phyloP scores from a whole-genome alignment of 2,329 filamentous ascomycete species.

The Phoma herbarum region DNA sequence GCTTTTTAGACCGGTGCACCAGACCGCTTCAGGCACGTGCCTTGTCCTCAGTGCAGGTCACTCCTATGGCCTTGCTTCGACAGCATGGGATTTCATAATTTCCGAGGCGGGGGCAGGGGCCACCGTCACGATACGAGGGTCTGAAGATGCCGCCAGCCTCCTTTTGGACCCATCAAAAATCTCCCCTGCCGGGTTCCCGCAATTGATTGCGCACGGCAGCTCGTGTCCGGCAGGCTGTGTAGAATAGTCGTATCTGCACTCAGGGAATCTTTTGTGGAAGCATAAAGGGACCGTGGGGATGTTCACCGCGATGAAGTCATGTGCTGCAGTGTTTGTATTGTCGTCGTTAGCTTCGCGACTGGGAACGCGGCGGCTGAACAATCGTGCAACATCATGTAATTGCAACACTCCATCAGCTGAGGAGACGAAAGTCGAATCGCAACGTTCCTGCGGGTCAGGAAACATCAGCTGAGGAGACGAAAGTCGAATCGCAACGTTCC shows the following conservation, averaged over 20 bases:
- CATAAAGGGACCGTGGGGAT: background rate
- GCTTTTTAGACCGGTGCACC: slow-evolving; percentile 13
- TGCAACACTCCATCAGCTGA: slow-evolving; percentile 12
- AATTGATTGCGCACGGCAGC: slow-evolving; percentile 5
- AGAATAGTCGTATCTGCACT: slow-evolving; percentile 16
- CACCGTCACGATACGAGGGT: slow-evolving; percentile 6
- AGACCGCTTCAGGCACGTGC: slow-evolving; percentile 12
- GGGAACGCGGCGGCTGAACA: slow-evolving; percentile 7
- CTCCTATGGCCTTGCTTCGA: slow-evolving; percentile 9
- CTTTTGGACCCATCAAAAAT: slow-evolving; percentile 21
- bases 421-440: slow-evolving; percentile 3
- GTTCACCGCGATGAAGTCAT: slow-evolving; percentile 6
- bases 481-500: slow-evolving; percentile 3
- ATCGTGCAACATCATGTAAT: slow-evolving; percentile 7
- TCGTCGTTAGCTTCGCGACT: slow-evolving; percentile 5
- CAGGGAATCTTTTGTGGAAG: background rate
- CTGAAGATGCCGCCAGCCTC: slow-evolving; percentile 10
- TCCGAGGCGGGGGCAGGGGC: slow-evolving; percentile 14
- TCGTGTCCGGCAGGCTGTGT: slow-evolving; percentile 9
- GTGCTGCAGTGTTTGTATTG: slow-evolving; percentile 9
- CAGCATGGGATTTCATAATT: slow-evolving; percentile 18
- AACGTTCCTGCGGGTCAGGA: slow-evolving; percentile 7
- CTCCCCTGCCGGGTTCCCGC: slow-evolving; percentile 12
- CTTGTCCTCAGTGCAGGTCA: slow-evolving; percentile 7
- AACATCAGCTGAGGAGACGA: slow-evolving; percentile 7